Evolutionary conservation across 331 rosid genomes (phyloP), one percentile per base, ranked within the genome.

Genomic region (Acacia pycnantha): DNA sequence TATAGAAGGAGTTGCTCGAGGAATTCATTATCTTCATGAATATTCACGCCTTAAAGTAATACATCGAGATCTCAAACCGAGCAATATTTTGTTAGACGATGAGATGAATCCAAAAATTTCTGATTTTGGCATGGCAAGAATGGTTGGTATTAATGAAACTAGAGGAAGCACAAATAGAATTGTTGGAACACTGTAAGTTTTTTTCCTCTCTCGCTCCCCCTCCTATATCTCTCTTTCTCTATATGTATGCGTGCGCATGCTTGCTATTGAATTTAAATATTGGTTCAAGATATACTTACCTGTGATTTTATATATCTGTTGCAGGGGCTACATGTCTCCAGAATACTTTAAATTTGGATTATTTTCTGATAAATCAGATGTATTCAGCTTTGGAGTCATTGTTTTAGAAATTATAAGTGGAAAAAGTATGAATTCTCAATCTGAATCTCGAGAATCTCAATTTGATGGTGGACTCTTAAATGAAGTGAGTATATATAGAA

Each of bases 31-130:
- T 41, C 12, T 69, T 0, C 74, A 69, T 41, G 74, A 69, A 22
- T 8, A 69, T 41, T 69, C 74, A 10, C 33, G 33, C 1, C 53
- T 41, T 40, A 69, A 41, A 69, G 2, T 69, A 41, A 69, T 69
- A 11, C 53, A 41, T 22, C 21, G 53, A 10, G 74, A 69, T 69
- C 53, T 69, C 18, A 68, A 68, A 68, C 73, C 50, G 4, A 40
- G 31, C 3, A 68, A 68, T 35, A 40, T 68, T 35, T 68, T 68
- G 29, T 68, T 68, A 19, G 50, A 68, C 40, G 29, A 68, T 1
- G 29, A 68, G 29, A 68, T 68, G 50, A 68, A 68, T 68, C 31
- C 50, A 40, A 68, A 68, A 68, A 68, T 68, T 68, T 68, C 31
- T 37, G 73, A 68, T 68, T 67, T 67, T 19, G 48, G 72, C 14